Conservation (phyloP, 805 yeast species). For the Lipomyces yamanashiensis region DNA sequence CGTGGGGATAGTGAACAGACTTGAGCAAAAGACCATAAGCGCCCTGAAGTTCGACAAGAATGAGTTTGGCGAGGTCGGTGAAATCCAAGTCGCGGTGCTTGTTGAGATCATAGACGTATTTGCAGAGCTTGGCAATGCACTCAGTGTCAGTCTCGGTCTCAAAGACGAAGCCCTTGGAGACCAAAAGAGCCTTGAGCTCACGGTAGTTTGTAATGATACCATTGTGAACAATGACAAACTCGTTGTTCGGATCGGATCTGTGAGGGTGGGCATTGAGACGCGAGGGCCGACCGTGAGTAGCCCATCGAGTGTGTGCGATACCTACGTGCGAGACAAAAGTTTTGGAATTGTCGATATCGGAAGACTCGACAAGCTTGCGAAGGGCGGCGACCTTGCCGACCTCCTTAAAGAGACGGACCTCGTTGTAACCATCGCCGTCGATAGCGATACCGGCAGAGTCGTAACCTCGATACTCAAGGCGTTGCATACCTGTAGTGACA, state of each 20-base stretch:
- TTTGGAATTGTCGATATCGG: constrained; percentile 61
- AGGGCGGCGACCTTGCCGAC: constrained; percentile 90
- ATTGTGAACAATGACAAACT: constrained; percentile 92
- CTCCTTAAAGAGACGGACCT: constrained; percentile 75
- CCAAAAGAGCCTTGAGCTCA: constrained; percentile 81
- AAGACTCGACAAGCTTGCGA: constrained; percentile 58
- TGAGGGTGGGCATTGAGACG: constrained; percentile 93
- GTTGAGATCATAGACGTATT: constrained; percentile 85
- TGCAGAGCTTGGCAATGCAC: constrained; percentile 93
- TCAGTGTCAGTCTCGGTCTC: constrained; percentile 97
- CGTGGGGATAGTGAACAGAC: constrained; percentile 91
- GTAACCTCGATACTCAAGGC: constrained; percentile 96
- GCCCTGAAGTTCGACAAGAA: constrained; percentile 90
- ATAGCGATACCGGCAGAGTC: constrained; percentile 97
- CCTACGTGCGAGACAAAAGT: constrained; percentile 86
- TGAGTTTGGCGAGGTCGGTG: constrained; percentile 89
- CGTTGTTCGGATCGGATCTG: constrained; percentile 78
- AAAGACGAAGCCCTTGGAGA: constrained; percentile 77
- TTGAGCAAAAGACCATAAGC: constrained; percentile 95
- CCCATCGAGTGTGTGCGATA: constrained; percentile 99
- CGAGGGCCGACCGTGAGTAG: constrained; percentile 96
- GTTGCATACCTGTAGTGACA: constrained; percentile 51
- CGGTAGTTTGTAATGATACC: constrained; percentile 97
- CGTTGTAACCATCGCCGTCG: constrained; percentile 80
- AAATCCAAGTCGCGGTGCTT: constrained; percentile 78